Conservation (phyloP, 1,139 yeast genomes). For the Nematodospora anomalae region DNA sequence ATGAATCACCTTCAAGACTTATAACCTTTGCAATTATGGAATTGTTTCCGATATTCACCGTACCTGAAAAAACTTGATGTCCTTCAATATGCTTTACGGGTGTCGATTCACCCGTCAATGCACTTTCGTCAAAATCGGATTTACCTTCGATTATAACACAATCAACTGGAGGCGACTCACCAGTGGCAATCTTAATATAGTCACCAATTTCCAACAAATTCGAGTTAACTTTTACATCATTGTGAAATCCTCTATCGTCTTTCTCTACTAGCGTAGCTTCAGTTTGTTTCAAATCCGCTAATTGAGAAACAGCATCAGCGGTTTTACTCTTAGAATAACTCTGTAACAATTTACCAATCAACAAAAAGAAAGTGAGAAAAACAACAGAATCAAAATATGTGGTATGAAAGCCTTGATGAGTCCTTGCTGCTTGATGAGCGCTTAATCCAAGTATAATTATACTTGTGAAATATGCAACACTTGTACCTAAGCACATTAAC, state of each 20-base stretch:
- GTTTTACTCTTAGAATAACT: constrained; percentile 65
- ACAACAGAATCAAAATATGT: constrained; percentile 80
- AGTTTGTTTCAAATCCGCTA: constrained; percentile 52
- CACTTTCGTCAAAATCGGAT: constrained; percentile 71
- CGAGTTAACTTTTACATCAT: constrained; percentile 43
- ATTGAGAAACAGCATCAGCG: constrained; percentile 59
- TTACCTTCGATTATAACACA: constrained; percentile 59
- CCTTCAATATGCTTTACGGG: constrained; percentile 50
- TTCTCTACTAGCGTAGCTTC: constrained; percentile 50
- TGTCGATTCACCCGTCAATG: constrained; percentile 71
- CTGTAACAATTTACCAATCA: constrained; percentile 70
- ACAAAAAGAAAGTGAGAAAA: constrained; percentile 66
- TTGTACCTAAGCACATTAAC: constrained; percentile 69
- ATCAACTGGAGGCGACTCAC: constrained; percentile 74
- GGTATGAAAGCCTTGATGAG: constrained; percentile 51
- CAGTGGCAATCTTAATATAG: constrained; percentile 55
- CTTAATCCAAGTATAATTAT: constrained; percentile 55
- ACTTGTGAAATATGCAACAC: constrained; percentile 70
- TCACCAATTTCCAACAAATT: constrained; percentile 66
- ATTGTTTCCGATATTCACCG: constrained; percentile 60
- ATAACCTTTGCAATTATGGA: constrained; percentile 58
- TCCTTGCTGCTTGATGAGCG: constrained; percentile 33
- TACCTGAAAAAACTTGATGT: constrained; percentile 72
- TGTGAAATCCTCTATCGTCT: constrained; percentile 20
- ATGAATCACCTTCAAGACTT: constrained; percentile 62